Evolutionary conservation across 2,329 filamentous ascomycete genomes (phyloP).

Genomic region (Purpureocillium takamizusanense): DNA sequence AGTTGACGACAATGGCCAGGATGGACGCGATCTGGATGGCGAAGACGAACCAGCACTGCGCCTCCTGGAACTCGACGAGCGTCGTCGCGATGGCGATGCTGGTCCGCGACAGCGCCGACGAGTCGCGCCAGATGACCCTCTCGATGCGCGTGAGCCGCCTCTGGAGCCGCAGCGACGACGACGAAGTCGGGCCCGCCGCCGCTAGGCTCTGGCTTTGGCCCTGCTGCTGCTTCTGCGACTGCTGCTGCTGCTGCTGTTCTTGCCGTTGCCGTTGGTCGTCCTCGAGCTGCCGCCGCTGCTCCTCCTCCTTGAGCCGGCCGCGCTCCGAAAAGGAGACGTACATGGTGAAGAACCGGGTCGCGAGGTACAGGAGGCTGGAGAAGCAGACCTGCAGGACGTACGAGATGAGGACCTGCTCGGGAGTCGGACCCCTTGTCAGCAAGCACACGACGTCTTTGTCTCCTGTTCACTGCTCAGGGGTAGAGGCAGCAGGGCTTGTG

Average conservation of each 20-base stretch:
- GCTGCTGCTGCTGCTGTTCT: no score
- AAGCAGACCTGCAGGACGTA: slow-evolving; percentile 29
- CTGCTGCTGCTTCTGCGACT: no score
- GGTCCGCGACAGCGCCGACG: slow-evolving; percentile 24
- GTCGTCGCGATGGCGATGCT: slow-evolving; percentile 29
- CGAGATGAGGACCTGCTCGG: slow-evolving; percentile 29
- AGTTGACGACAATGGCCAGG: slow-evolving; percentile 30
- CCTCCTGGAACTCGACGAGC: slow-evolving; percentile 30
- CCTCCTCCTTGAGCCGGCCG: not conserved
- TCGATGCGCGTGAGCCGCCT: slow-evolving; percentile 23
- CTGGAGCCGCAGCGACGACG: slow-evolving; percentile 10
- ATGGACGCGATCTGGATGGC: slow-evolving; percentile 30
- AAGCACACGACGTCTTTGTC: not conserved
- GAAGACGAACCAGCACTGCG: slow-evolving; percentile 30
- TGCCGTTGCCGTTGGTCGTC: no score
- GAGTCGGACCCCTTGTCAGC: no score
- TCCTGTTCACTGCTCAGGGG: no score
- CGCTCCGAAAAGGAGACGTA: slow-evolving; percentile 22
- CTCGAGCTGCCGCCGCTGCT: not conserved
- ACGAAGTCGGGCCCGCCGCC: no score
- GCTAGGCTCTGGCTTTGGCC: no score
- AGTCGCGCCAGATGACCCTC: slow-evolving; percentile 27
- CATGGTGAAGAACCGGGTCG: slow-evolving; percentile 24
- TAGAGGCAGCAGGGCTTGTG: no score
- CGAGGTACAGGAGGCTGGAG: slow-evolving; percentile 21